Base-by-base conservation (phyloP, 202 grass and related monocot genomes). In the Setaria viridis region DNA sequence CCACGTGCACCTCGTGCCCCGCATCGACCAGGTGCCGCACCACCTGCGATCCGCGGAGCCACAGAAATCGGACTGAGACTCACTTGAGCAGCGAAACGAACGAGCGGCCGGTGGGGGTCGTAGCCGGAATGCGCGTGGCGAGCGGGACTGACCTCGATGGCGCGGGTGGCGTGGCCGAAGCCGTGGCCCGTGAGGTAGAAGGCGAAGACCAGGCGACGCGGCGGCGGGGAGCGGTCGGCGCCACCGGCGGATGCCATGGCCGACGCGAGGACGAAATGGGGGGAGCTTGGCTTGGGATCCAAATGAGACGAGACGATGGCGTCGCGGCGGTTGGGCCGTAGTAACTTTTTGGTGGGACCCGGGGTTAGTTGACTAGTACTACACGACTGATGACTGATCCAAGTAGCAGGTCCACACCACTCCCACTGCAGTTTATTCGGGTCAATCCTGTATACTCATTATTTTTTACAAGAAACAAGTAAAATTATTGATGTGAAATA, bases 171-270 rank as follows among this genome's bases (percentile, higher is more conserved):
- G 83, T 99, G 97, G 80, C 94, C 97, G 83, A 99, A 99, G 72
- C 97, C 97, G 66, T 99, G 92, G 50, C 94, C 97, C 29, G 94
- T 99, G 82, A 97, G 80, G 82, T 99, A 99, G 88, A 89, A 99
- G 81, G 94, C 94, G 63, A 97, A 96, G 69, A 96, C 85, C 14
- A 96, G 87, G 66, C 53, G 82, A 19, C 80, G 83, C 64, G 53
- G 78, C 53, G 66, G 32, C 78, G n/a, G 6, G 25, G 84, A 77
- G 17, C 54, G 59, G 35, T 54, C 68, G 53, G 57, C 84, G 47
- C 33, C 62, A 59, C 59, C 74, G 16, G 74, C 30, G 10, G 79
- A 46, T 1, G 84, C 10, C 84, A 87, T 90, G 81, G 84, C 60
- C 39, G 59, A 43, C 16, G 49, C 17, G 57, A 33, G 16, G 32